Evolutionary conservation across 768 basidiomycete genomes (phyloP).

Genomic region (Hebeloma cylindrosporum): DNA sequence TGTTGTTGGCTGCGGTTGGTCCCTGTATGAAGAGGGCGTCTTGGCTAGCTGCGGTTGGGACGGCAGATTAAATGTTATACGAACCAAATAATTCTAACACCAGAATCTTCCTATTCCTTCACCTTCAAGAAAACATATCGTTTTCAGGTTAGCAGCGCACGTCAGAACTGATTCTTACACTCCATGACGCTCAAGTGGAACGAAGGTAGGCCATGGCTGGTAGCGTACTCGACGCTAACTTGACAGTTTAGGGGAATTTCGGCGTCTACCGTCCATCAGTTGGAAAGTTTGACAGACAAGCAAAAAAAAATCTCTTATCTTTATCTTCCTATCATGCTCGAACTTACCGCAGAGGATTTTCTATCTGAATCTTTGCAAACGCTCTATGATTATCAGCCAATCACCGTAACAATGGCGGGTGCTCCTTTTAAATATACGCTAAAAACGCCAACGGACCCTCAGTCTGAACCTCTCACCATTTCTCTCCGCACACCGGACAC

Average conservation of each 20-base stretch:
- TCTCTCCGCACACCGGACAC: constrained; percentile 64
- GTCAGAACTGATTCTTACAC: too few species aligned
- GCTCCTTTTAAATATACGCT: constrained; percentile 45
- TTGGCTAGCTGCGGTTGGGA: constrained; percentile 95
- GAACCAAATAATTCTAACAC: constrained; percentile 28
- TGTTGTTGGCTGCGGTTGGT: constrained; percentile 90
- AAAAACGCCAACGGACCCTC: constrained; percentile 5
- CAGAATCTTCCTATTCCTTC: too few species aligned
- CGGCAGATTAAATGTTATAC: constrained; percentile 76
- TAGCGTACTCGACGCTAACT: too few species aligned
- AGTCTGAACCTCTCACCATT: constrained; percentile 29
- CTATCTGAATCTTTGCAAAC: constrained; percentile 61
- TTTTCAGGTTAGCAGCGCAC: too few species aligned
- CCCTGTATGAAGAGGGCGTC: constrained; percentile 84
- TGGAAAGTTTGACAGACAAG: too few species aligned
- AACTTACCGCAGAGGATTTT: constrained; percentile 61
- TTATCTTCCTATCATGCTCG: too few species aligned
- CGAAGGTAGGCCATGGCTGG: too few species aligned
- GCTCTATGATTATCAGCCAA: constrained; percentile 62
- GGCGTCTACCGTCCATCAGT: too few species aligned
- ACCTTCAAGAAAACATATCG: too few species aligned
- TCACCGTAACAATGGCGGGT: constrained; percentile 58
- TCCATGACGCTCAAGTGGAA: too few species aligned
- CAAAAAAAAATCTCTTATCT: too few species aligned
- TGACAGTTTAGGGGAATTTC: too few species aligned